These are phyloP conservation scores for Ascodesmis nigricans DNA, from an alignment of 495 filamentous ascomycete genomes.

Conservation along the genomic window DNA sequence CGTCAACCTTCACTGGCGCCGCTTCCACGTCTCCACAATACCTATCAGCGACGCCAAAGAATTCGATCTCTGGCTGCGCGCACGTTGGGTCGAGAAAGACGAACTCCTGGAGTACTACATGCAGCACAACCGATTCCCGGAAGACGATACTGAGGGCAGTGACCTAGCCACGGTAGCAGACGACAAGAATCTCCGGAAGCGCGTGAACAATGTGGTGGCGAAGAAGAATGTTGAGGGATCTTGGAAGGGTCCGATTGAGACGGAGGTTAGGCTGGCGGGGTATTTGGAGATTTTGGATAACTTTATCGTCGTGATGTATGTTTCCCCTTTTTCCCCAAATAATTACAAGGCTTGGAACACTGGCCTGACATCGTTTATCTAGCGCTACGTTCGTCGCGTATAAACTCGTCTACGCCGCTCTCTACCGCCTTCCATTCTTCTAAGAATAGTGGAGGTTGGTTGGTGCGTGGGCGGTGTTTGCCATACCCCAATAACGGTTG, in stretches of 20 bases:
- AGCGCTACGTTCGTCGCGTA: no score
- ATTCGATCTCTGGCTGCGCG: slow-evolving; percentile 52
- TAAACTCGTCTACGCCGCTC: no score
- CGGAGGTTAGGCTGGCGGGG: slow-evolving; percentile 26
- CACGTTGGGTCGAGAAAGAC: slow-evolving; percentile 66
- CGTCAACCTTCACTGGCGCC: slow-evolving; percentile 68
- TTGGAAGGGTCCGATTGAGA: slow-evolving; percentile 25
- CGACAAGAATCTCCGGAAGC: slow-evolving; percentile 8
- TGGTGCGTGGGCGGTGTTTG: no score
- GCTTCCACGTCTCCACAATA: slow-evolving; percentile 43
- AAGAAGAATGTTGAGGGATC: slow-evolving; percentile 6
- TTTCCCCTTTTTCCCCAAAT: no score
- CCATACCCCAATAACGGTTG: no score
- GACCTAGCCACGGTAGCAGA: slow-evolving; percentile 12
- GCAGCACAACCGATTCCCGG: slow-evolving; percentile 47
- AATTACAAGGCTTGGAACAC: no score
- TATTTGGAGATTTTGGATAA: slow-evolving; percentile 35
- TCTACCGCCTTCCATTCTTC: no score
- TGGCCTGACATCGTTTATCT: no score
- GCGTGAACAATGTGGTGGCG: slow-evolving; percentile 6
- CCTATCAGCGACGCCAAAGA: slow-evolving; percentile 37
- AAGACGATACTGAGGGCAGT: slow-evolving; percentile 23
- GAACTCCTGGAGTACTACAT: slow-evolving; percentile 48
- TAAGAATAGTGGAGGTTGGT: no score
- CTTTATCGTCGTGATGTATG: slow-evolving; percentile 28